These are phyloP conservation scores for Sclerotinia spermophila DNA, from an alignment of 2,329 filamentous ascomycete genomes.

Conservation along the genomic window DNA sequence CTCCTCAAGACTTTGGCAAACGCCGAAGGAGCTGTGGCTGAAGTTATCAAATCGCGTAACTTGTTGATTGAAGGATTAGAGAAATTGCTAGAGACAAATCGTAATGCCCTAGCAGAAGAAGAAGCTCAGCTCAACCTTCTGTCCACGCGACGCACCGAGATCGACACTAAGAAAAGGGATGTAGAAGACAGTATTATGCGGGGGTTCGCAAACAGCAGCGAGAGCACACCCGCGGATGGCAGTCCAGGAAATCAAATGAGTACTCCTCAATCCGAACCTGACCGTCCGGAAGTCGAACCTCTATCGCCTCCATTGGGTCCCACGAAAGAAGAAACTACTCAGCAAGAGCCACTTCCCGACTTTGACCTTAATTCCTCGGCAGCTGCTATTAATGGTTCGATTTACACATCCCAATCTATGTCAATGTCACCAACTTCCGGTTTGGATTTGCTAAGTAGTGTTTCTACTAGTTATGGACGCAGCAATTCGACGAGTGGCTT, in stretches of 20 bases:
- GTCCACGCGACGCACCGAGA: slow-evolving; percentile 61
- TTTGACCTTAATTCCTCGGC: slow-evolving; percentile 39
- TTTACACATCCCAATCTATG: slow-evolving; percentile 22
- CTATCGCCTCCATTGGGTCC: slow-evolving; percentile 72
- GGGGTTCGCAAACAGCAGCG: slow-evolving; percentile 62
- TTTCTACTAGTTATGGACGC: slow-evolving; percentile 37
- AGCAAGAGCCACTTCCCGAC: slow-evolving; percentile 35
- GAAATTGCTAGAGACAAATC: slow-evolving; percentile 73
- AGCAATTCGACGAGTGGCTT: slow-evolving; percentile 34
- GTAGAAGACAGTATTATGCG: slow-evolving; percentile 91
- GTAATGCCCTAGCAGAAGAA: slow-evolving; percentile 65
- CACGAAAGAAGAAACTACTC: slow-evolving; percentile 33
- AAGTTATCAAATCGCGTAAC: slow-evolving; percentile 81
- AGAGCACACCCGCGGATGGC: slow-evolving; percentile 46
- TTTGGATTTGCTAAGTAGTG: slow-evolving; percentile 40
- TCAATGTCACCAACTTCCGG: slow-evolving; percentile 32
- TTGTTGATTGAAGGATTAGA: slow-evolving; percentile 77
- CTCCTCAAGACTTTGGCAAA: slow-evolving; percentile 85
- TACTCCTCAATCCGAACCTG: slow-evolving; percentile 55
- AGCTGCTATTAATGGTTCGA: slow-evolving; percentile 20
- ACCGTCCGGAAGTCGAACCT: slow-evolving; percentile 78
- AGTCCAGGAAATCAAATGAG: slow-evolving; percentile 36
- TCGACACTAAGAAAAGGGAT: slow-evolving; percentile 79
- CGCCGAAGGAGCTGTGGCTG: slow-evolving; percentile 83
- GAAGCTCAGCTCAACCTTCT: slow-evolving; percentile 63